A percentile compares a stretch with the other conserved stretches of the same genome.
Conservation (phyloP, 768 basidiomycete genomes). For the Neoboletus brunneissimus region DNA sequence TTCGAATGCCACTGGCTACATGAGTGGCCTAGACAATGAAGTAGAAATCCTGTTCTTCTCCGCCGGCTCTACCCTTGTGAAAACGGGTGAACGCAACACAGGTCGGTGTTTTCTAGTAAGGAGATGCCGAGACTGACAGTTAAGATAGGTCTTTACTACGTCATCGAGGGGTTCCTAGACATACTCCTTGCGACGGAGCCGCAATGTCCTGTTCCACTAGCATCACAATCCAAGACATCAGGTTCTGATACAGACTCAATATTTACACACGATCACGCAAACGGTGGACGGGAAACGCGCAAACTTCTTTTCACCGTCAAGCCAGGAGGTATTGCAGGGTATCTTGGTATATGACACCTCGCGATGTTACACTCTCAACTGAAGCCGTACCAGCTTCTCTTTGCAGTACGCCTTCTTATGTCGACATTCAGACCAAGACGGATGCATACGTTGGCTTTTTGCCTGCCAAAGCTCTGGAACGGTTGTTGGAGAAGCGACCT, state of each 20-base stretch:
- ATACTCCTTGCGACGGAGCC: slow-evolving; percentile 63
- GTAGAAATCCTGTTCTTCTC: slow-evolving; percentile 94
- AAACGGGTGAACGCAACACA: slow-evolving; percentile 85
- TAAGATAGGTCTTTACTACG: slow-evolving; percentile 75
- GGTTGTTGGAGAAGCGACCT: slow-evolving; percentile 88
- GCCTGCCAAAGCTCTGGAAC: slow-evolving; percentile 82
- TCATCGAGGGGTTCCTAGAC: slow-evolving; percentile 95
- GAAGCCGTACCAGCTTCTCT: slow-evolving; percentile 61
- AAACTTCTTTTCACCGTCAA: slow-evolving; percentile 92
- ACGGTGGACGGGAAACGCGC: slow-evolving; percentile 37
- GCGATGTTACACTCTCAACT: neutral
- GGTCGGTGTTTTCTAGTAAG: slow-evolving; percentile 42
- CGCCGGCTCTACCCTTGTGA: slow-evolving; percentile 80
- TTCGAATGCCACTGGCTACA: slow-evolving; percentile 48
- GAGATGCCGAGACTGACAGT: neutral
- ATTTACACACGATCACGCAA: slow-evolving; percentile 32
- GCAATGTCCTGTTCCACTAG: neutral
- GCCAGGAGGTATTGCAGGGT: slow-evolving; percentile 96
- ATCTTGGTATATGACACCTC: slow-evolving; percentile 59
- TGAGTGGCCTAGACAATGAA: slow-evolving; percentile 90
- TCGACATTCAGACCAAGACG: slow-evolving; percentile 95
- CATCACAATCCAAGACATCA: slow-evolving; percentile 19
- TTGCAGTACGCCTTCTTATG: slow-evolving; percentile 90
- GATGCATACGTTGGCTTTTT: slow-evolving; percentile 98
- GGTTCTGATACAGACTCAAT: slow-evolving; percentile 38